Base-by-base conservation (phyloP, 305 asterid species). In the Andrographis paniculata region DNA sequence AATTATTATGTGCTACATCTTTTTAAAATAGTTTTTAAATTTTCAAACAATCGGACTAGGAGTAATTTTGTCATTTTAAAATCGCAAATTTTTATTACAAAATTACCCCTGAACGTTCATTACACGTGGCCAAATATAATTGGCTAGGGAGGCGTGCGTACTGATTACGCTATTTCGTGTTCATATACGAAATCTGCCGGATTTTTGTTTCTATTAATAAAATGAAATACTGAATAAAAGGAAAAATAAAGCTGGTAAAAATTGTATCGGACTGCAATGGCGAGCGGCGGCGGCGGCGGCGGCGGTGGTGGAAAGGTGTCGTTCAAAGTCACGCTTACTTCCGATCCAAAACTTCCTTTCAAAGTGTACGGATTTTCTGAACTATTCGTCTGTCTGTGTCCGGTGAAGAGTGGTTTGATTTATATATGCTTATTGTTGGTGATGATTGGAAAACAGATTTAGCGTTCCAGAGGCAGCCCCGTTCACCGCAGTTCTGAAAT, bases 391-490 rank as follows among this genome's bases (percentile, higher is more conserved):
- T 15, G 5, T 31, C 15, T 44, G 39, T 58, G 42, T 45, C 3
- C 17, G 15, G 9, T 10, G 20, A 17, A 41, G 17, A 17, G 3
- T 22, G 0, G 6, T 20, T 41, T 40, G 20, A 30, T 47, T 47
- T n/a, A 18, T 45, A 30, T 30, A 3, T 35, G 8, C 17, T 53
- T 16, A 37, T 31, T 40, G 20, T 21, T 8, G 20, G 4, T 0
- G 45, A 17, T n/a, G n/a, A 14, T 41, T 30, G 42, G 6, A 17
- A 27, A 12, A 39, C 72, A 89, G 98, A 53, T 85, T 89, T 60
- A 85, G 95, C 71, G 94, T 89, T 27, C 94, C 97, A 8, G 97
- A 89, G 77, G 97, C 82, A 33, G 95, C 95, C 15, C 94, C 97
- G 14, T 89, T 89, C 55, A 89, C 97, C 1, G 97, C 97, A 12